Percentiles rank a stretch among this genome's conserved stretches.
These are phyloP conservation scores for sunflower (Helianthus annuus) DNA, from an alignment of 129 eudicot genomes.

Conservation along the genomic window DNA sequence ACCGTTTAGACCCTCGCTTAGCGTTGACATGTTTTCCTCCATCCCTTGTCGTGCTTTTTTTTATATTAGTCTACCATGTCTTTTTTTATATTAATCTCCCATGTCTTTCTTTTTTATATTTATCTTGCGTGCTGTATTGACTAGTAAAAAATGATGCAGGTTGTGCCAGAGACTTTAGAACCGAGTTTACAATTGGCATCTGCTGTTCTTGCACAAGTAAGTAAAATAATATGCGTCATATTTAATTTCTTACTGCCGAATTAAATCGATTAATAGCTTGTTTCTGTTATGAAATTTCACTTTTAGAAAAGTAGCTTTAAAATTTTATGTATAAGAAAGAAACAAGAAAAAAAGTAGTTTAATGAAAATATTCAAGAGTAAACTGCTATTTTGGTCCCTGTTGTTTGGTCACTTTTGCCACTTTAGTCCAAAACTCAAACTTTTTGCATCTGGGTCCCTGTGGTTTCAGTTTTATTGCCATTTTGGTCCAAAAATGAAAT, in stretches of 20 bases:
- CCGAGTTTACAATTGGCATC: slow-evolving; percentile 97
- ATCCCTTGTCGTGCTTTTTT: too few species aligned
- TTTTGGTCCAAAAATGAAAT: too few species aligned
- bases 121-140: neutral
- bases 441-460: too few species aligned
- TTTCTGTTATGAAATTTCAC: neutral
- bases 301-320: neutral
- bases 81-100: too few species aligned
- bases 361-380: neutral
- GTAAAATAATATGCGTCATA: slow-evolving; percentile 23
- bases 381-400: too few species aligned
- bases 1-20: neutral
- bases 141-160: slow-evolving; percentile 48
- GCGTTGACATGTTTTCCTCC: slow-evolving; percentile 2
- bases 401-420: too few species aligned
- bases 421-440: too few species aligned
- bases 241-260: neutral
- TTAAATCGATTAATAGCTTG: neutral
- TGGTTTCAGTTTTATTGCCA: too few species aligned
- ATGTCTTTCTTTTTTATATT: slow-evolving; percentile 8
- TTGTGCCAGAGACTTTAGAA: slow-evolving; percentile 97
- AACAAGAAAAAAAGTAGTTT: neutral
- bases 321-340: neutral
- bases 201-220: slow-evolving; percentile 98
- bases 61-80: neutral